Percentiles rank a stretch among this genome's conserved stretches.
phyloP scores from a whole-genome alignment of 2,329 filamentous ascomycete species.

The Amesomyces nigricolor region DNA sequence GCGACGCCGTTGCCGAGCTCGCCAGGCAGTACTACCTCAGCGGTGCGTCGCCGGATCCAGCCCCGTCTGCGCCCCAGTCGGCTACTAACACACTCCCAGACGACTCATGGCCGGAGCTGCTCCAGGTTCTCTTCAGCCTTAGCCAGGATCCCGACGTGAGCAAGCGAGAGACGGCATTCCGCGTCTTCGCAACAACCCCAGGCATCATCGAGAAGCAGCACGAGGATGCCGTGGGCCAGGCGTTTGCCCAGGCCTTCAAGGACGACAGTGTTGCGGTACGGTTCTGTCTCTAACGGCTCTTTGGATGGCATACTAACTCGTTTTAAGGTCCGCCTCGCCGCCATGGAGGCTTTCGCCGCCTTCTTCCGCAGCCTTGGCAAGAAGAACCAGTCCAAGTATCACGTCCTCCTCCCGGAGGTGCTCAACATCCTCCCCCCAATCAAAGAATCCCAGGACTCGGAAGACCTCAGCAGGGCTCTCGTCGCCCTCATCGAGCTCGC shows the following conservation, averaged over 20 bases:
- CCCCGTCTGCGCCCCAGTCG: not conserved
- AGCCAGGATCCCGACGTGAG: conserved; percentile 80
- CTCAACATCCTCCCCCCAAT: conserved; percentile 92
- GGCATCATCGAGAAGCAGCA: conserved; percentile 95
- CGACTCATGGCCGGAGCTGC: conserved; percentile 82
- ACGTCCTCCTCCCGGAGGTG: conserved; percentile 77
- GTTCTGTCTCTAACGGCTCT: not conserved
- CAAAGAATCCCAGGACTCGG: conserved; percentile 85
- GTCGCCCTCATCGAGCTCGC: conserved; percentile 90
- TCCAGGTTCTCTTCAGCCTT: conserved; percentile 79
- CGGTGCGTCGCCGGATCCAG: conserved; percentile 50
- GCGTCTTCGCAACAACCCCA: conserved; percentile 91
- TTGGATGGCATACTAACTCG: not conserved
- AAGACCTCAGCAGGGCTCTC: conserved; percentile 84
- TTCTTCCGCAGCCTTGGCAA: conserved; percentile 91
- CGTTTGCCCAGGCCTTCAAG: conserved; percentile 88
- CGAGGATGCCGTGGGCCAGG: conserved; percentile 79
- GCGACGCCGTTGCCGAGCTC: conserved; percentile 93
- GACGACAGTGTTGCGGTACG: conserved; percentile 75
- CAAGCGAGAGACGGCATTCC: conserved; percentile 86
- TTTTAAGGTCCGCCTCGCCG: conserved; percentile 73
- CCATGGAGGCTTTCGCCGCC: conserved; percentile 93
- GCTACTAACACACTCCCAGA: conserved; percentile 43
- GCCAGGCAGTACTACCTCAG: conserved; percentile 92
- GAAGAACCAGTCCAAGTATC: conserved; percentile 86